Evolutionary conservation across 2,329 filamentous ascomycete genomes (phyloP).

Genomic region (Colletotrichum liriopes): DNA sequence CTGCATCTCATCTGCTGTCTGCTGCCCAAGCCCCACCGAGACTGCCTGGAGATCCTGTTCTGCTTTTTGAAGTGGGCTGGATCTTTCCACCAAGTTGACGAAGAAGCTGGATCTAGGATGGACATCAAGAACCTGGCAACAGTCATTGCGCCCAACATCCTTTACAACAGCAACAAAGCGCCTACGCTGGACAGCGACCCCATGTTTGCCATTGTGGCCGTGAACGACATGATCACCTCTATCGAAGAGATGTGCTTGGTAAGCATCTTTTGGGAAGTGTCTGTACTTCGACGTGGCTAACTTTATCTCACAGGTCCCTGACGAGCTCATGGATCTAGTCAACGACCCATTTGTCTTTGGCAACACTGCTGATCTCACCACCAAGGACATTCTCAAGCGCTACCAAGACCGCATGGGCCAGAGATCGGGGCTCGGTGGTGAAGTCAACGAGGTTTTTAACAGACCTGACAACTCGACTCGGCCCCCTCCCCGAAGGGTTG

Average conservation of each 20-base stretch:
- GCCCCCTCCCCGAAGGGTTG: conserved; percentile 76
- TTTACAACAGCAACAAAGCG: conserved; percentile 79
- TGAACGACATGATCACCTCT: conserved; percentile 90
- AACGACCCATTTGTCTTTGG: conserved; percentile 88
- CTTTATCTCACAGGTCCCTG: conserved; percentile 79
- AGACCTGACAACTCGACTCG: conserved; percentile 71
- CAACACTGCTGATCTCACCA: conserved; percentile 88
- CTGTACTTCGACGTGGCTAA: conserved; percentile 42
- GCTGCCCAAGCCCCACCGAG: conserved; percentile 91
- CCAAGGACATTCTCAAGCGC: conserved; percentile 95
- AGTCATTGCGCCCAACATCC: conserved; percentile 96
- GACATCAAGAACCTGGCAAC: conserved; percentile 97
- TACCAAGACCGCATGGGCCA: conserved; percentile 83
- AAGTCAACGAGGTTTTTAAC: conserved; percentile 71
- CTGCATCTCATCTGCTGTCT: conserved; percentile 94
- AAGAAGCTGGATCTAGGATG: conserved; percentile 98
- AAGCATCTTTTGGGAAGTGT: conserved; percentile 55
- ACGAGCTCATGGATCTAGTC: conserved; percentile 89
- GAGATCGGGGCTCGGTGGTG: conserved; percentile 71
- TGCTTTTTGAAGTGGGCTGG: conserved; percentile 98
- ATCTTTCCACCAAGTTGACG: conserved; percentile 96
- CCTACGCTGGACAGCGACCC: conserved; percentile 86
- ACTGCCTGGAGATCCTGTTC: conserved; percentile 95
- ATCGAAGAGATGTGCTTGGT: conserved; percentile 99
- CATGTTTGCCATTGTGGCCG: conserved; percentile 93